Base-by-base conservation (phyloP, 345 rosid species). In the Eucalyptus regnans region DNA sequence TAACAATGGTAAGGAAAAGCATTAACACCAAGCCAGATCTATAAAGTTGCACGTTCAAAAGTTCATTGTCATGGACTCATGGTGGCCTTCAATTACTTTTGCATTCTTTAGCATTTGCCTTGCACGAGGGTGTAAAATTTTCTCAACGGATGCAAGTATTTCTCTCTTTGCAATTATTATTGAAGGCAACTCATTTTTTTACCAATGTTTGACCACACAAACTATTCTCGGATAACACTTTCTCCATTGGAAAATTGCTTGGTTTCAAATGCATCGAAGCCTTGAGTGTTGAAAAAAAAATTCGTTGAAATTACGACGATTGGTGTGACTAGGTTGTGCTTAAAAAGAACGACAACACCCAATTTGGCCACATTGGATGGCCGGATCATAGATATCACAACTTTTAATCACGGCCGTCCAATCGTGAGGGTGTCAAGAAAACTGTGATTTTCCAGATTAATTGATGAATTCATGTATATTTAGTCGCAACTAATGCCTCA, bases 351-450 rank as follows among this genome's bases (percentile, higher is more conserved):
- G 22, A 56, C 0, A 0, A 2, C 2, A 23, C 0, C 27, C 11
- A 22, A 56, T 56, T 56, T 56, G 62, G 0, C 62, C 27, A 56
- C 2, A 8, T 22, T 0, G 3, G 27, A 56, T 56, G 60, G 12
- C 60, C 12, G 1, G 5, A 56, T 56, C 12, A 56, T 0, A 56
- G 0, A 56, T 8, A 56, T 56, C 62, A 23, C 5, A 8, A 56
- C 62, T 56, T 22, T 56, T 56, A 56, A 56, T 12, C 12, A 4
- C 0, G 0, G 5, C 12, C 0, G 0, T 22, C 29, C 27, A 23
- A 56, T 56, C 1, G 0, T 56, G 12, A 22, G 62, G 12, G 29
- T 9, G 29, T 56, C 1, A 0, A 56, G 62, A 56, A 56, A 22
- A 22, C 0, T 56, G 62, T 22, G 62, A 56, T 56, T 56, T 56